phyloP scores from a whole-genome alignment of 805 yeast genomes.

The Metschnikowia corniflorae region DNA sequence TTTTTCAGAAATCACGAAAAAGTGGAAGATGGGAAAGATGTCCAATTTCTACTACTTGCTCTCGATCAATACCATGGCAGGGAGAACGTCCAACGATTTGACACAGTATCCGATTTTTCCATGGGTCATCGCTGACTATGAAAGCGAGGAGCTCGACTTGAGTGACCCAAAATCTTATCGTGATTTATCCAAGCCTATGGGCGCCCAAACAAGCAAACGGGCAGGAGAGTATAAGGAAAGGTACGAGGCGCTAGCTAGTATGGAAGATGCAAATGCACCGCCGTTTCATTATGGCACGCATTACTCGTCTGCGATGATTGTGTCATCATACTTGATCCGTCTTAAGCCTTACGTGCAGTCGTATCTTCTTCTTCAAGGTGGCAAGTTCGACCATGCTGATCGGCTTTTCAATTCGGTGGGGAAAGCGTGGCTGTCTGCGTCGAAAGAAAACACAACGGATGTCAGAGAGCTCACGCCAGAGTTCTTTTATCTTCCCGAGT shows the following conservation, averaged over 20 bases:
- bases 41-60: constrained; percentile 82
- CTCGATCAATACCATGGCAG: constrained; percentile 79
- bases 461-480: constrained; percentile 87
- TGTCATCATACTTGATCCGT: constrained; percentile 73
- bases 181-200: constrained; percentile 87
- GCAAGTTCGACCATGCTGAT: constrained; percentile 86
- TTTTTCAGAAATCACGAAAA: constrained; percentile 46
- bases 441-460: constrained; percentile 78
- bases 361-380: constrained; percentile 76
- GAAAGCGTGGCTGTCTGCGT: constrained; percentile 80
- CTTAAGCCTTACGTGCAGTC: constrained; percentile 79
- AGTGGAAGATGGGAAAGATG: constrained; percentile 75
- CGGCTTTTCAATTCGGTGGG: constrained; percentile 69
- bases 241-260: constrained; percentile 62
- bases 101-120: constrained; percentile 93
- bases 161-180: constrained; percentile 59
- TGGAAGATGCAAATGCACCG: constrained; percentile 56
- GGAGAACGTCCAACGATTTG: constrained; percentile 82
- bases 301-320: constrained; percentile 92
- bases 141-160: constrained; percentile 66
- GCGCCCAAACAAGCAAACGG: constrained; percentile 67
- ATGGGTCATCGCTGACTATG: constrained; percentile 83
- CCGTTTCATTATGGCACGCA: constrained; percentile 94
- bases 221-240: constrained; percentile 65
- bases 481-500: constrained; percentile 79